These are phyloP conservation scores for Candida insectalens DNA, from an alignment of 805 yeast genomes.

Conservation along the genomic window DNA sequence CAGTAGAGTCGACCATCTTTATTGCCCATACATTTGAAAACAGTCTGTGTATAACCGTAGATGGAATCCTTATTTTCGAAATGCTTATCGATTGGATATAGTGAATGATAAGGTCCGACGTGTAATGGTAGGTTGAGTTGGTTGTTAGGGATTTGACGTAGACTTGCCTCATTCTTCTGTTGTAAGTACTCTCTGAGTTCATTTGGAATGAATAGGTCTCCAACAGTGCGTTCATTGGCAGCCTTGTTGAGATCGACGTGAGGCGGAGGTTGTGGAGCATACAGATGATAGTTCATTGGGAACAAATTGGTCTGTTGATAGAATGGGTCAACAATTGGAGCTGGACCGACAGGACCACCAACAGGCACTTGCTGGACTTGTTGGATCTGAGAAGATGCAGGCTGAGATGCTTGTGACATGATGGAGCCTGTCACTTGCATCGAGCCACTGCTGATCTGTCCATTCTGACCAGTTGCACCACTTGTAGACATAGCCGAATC, in stretches of 20 bases:
- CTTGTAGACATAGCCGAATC: no score
- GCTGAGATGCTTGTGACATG: background rate
- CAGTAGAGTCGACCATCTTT: conserved; percentile 70
- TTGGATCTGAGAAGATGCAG: conserved; percentile 5
- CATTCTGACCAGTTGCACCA: background rate
- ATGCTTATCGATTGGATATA: conserved; percentile 67
- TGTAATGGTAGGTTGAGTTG: conserved; percentile 58
- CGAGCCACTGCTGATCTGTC: background rate
- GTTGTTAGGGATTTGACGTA: conserved; percentile 43
- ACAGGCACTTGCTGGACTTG: conserved; percentile 2
- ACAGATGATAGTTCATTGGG: conserved; percentile 73
- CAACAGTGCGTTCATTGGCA: conserved; percentile 63
- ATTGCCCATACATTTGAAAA: conserved; percentile 76
- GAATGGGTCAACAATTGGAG: conserved; percentile 16
- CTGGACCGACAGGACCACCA: background rate
- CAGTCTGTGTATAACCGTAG: conserved; percentile 48
- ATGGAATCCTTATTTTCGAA: conserved; percentile 27
- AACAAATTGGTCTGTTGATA: conserved; percentile 28
- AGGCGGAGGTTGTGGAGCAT: conserved; percentile 86
- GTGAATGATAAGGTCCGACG: conserved; percentile 75
- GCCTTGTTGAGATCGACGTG: conserved; percentile 48
- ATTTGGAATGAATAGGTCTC: conserved; percentile 62
- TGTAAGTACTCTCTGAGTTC: conserved; percentile 63
- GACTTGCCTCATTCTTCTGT: conserved; percentile 69
- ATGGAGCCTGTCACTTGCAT: background rate